These are phyloP conservation scores for Auricularia sp. DNA, from an alignment of 768 basidiomycete species.

Conservation along the genomic window DNA sequence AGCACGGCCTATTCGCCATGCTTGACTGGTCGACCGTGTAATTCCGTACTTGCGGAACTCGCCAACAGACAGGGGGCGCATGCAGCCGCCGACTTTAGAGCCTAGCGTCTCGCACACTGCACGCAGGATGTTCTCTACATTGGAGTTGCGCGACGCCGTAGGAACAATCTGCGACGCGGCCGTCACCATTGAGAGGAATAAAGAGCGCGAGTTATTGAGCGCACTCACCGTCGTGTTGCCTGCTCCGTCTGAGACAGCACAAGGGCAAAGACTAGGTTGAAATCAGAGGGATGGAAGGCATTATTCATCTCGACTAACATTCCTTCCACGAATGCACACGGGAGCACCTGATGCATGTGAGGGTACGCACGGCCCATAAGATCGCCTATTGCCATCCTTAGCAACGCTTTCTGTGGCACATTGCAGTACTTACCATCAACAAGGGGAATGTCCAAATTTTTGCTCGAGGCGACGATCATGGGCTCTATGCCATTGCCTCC, in stretches of 20 bases:
- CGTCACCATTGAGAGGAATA: background rate
- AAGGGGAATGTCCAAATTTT: conserved; percentile 7
- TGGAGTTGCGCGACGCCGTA: conserved; percentile 10
- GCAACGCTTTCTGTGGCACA: background rate
- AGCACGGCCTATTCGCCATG: conserved; percentile 54
- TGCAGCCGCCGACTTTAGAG: conserved; percentile 36
- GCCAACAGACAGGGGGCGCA: conserved; percentile 28
- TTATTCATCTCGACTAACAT: conserved; percentile 3
- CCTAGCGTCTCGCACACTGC: conserved; percentile 45
- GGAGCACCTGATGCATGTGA: conserved; percentile 12
- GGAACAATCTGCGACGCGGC: conserved; percentile 5
- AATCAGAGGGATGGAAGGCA: background rate
- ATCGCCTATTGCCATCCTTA: conserved; percentile 15
- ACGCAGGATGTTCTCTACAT: conserved; percentile 36
- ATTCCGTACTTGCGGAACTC: conserved; percentile 29
- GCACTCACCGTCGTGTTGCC: conserved; percentile 25
- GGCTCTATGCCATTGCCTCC: conserved; percentile 29
- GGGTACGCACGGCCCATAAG: conserved; percentile 34
- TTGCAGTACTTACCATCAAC: background rate
- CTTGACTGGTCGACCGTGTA: conserved; percentile 43
- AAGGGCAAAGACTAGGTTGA: conserved; percentile 20
- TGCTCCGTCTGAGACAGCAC: conserved; percentile 26
- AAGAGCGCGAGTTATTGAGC: background rate
- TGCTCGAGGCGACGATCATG: conserved; percentile 13
- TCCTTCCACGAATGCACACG: conserved; percentile 12